A percentile compares a stretch with the other conserved stretches of the same genome.
Conservation (phyloP, 331 rosid genomes). For the Spiraea crenata region DNA sequence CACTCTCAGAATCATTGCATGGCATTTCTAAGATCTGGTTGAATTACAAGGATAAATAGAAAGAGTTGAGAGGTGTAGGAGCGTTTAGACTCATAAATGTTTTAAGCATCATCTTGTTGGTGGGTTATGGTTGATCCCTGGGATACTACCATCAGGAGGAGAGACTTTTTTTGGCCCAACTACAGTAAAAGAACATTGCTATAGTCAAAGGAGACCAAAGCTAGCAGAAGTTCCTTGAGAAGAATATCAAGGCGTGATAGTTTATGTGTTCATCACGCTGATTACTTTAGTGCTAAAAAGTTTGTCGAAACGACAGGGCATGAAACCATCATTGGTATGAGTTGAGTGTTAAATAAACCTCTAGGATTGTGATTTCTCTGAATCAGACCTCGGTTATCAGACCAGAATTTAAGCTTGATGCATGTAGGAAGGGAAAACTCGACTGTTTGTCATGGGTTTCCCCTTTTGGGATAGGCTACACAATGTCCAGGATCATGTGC, state of each 20-base stretch:
- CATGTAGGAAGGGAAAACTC: neutral
- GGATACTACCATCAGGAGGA: neutral
- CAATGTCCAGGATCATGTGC: neutral
- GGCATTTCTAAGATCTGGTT: neutral
- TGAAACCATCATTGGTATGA: neutral
- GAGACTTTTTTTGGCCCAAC: neutral
- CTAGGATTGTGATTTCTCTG: neutral
- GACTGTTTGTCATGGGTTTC: neutral
- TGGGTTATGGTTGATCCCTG: neutral
- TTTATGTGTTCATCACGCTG: neutral
- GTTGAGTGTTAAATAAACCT: neutral
- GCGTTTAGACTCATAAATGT: neutral
- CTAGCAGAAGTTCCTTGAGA: constrained; percentile 3
- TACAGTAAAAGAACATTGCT: neutral
- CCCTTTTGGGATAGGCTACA: neutral
- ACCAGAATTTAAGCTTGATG: neutral
- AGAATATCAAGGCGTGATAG: neutral
- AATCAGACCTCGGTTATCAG: neutral
- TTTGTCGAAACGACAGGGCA: neutral
- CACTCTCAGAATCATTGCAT: neutral
- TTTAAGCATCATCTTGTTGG: neutral
- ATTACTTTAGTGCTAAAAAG: neutral
- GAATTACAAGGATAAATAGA: neutral
- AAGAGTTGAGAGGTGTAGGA: neutral
- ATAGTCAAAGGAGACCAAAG: neutral